Evolutionary conservation across 805 yeast species (phyloP), one percentile per base, ranked within the genome.

Genomic region (Ascoidea rubescens): DNA sequence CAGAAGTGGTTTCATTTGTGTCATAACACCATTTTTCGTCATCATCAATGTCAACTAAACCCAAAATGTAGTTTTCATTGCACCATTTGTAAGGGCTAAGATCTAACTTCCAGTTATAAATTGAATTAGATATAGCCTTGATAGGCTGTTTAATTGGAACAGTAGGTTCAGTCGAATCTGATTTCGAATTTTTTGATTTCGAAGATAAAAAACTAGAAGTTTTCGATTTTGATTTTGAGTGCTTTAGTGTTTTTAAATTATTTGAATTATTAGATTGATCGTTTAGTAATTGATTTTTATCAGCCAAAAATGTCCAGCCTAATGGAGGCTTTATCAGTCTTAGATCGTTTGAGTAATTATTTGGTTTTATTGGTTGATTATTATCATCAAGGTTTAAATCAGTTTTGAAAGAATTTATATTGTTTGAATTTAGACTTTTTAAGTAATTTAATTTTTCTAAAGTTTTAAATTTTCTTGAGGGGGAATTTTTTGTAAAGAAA

Each of bases 11-110:
- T 21, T 52, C 58, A n/a, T 63, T 62, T 45, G 64, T 61, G 63
- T 87, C 96, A 63, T 87, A 87, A 17, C 86, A 91, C 96, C 96
- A 87, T 64, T 87, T 87, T 46, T 84, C 85, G 52, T 80, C 89
- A 32, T 76, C 69, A 65, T 87, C 95, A 21, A 85, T 71, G 21
- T 71, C 72, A 14, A 83, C 79, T 48, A 78, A 65, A 53, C 77
- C 82, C 32, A 59, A 54, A 12, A 83, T 66, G 50, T 75, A 67
- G 51, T 77, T 73, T 2, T 65, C 61, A 48, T 65, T 65, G 5
- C 82, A 86, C 96, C 96, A 87, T 2, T 59, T 64, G 31, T 68
- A 66, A 0, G 88, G 87, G 17, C 74, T 68, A 49, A 81, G 70
- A 64, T 87, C 95, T 48, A 86, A 60, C 7, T 65, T 67, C 96